Evolutionary conservation across 169 alveolate species (phyloP), one percentile per base, ranked within the genome.

Genomic region (Cryptosporidium meleagridis): DNA sequence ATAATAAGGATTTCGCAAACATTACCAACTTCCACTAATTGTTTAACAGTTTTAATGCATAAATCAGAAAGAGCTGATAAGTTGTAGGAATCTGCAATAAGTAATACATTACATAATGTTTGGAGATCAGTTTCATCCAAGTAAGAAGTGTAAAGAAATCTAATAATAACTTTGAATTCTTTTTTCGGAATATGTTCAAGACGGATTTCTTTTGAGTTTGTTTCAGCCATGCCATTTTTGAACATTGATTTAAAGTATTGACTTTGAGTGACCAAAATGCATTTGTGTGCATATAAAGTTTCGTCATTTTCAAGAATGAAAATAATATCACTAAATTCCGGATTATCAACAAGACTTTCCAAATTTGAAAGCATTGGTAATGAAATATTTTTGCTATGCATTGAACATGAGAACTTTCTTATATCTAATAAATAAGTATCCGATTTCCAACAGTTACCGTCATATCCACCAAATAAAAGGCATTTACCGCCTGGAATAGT

Each of bases 381-480:
- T 23, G 89, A 80, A 37, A 80, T 16, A 23, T 62, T 58, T 35
- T 65, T 80, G 70, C 39, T 62, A 48, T 80, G 68, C 21, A 26
- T 37, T 26, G 89, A 80, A 33, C 53, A 44, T 3, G 65, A 80
- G 35, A 80, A 51, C 35, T 61, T 51, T 41, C 75, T 59, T 4
- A 86, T 91, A 75, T 93, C 92, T 70, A 86, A 91, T 33, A 92
- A 91, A 62, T 58, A 92, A 37, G 92, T 41, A 68, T 93, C 91
- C 80, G 91, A 85, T 67, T 70, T 86, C 84, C 91, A 89, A 44
- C 52, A 69, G 55, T 92, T 91, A 18, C 95, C 95, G 86, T 93
- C 91, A 70, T 69, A 93, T 7, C 95, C 95, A 18, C 95, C 95
- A 68, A 93, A 93, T 14, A 93, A 70, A 85, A 92, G 84, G 10